Evolutionary conservation across 176 grass and related monocot species (phyloP), one percentile per base, ranked within the genome.

Genomic region (Lolium perenne): DNA sequence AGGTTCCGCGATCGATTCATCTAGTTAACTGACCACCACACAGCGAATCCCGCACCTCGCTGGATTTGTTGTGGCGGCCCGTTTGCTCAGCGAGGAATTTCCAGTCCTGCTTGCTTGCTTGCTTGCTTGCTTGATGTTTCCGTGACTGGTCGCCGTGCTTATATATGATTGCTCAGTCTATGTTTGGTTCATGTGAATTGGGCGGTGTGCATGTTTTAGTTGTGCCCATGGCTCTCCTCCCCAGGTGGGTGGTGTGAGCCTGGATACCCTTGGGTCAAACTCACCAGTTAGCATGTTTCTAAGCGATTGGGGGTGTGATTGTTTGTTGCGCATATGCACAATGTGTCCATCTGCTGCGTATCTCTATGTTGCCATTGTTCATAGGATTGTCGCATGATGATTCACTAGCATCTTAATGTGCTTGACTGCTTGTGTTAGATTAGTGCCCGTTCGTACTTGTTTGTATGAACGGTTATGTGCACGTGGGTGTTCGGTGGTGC

Each of bases 41-140:
- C 53, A 6, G 45, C 54, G 38, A 90, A 82, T 86, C 79, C 23
- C 38, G 64, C 59, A 25, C 72, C n/a, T 68, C 2, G 12, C 61
- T 35, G 17, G 72, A 16, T 46, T 82, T 10, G 10, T 29, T 2
- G 26, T 53, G 23, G 11, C 48, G 40, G 3, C 17, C 15, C 53
- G 41, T 43, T 79, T 80, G 65, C 26, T 84, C 2, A 13, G 57
- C 5, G 46, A 78, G 29, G 29, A 16, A 43, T 6, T 54, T 67
- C 15, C 14, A 65, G 5, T 77, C 59, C 32, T 35, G 32, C 41
- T 10, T 48, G 74, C 80, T 80, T 53, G 10, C 21, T 76, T 35
- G 32, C 41, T 10, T 48, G 74, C 80, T 80, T 53, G 10, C 21
- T 76, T 48, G 48, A 64, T 83, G 18, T 54, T 38, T 80, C 32